A percentile compares a stretch with the other conserved stretches of the same genome.
These are phyloP conservation scores for Neoascochyta sp. DNA, from an alignment of 2,329 filamentous ascomycete species.

Conservation along the genomic window DNA sequence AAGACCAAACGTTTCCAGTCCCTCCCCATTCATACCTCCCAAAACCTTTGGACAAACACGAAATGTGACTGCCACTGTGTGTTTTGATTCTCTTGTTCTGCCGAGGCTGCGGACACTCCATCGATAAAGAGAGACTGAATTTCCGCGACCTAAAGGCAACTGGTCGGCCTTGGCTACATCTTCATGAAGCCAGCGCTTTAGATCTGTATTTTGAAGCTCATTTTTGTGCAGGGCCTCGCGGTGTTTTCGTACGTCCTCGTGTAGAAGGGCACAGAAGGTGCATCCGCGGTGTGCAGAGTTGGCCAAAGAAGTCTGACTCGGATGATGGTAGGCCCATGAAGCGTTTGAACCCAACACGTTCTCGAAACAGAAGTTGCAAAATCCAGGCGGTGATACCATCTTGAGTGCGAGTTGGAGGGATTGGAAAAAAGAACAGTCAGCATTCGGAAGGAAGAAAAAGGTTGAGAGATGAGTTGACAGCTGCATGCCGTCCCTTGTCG, in stretches of 20 bases:
- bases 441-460: too few relatives aligned
- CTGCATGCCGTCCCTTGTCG: too few relatives aligned
- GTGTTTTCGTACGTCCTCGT: constrained; percentile 1
- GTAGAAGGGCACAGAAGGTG: constrained; percentile 1
- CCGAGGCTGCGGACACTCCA: constrained; percentile 1
- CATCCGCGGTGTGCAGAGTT: constrained; percentile 1
- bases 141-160: background rate
- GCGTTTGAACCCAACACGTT: too few relatives aligned
- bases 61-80: constrained; percentile 1
- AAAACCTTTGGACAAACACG: constrained; percentile 4
- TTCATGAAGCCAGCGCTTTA: background rate
- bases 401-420: too few relatives aligned
- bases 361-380: too few relatives aligned
- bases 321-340: constrained; percentile 1
- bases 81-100: constrained; percentile 1
- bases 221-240: background rate
- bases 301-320: constrained; percentile 1
- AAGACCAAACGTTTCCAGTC: constrained; percentile 3
- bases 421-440: too few relatives aligned
- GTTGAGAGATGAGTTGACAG: too few relatives aligned
- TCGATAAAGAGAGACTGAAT: background rate
- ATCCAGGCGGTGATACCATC: too few relatives aligned
- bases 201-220: background rate
- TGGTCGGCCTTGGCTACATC: constrained; percentile 1
- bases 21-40: too few relatives aligned